phyloP scores from a whole-genome alignment of 2,329 filamentous ascomycete genomes.

The Xylaria sp. region DNA sequence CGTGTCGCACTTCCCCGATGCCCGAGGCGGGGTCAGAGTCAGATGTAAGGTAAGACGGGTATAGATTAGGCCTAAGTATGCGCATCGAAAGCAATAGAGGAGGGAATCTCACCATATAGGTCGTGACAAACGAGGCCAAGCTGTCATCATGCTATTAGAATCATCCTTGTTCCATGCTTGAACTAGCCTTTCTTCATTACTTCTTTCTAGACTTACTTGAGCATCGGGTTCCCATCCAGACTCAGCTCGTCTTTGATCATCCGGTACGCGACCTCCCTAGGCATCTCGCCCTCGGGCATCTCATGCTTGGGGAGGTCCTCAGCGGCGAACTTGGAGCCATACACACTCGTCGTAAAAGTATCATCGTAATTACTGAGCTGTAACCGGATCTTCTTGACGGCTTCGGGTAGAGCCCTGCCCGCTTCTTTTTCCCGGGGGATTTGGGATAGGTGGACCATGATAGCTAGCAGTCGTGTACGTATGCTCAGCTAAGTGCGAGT shows the following conservation, averaged over 20 bases:
- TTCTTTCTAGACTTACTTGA: constrained; percentile 65
- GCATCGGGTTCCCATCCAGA: constrained; percentile 87
- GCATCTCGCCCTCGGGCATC: constrained; percentile 93
- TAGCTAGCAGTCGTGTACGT: constrained; percentile 29
- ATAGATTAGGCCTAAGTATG: no score
- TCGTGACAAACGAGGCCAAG: constrained; percentile 91
- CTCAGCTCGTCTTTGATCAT: constrained; percentile 97
- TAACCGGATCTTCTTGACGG: constrained; percentile 51
- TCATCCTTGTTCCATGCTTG: background rate
- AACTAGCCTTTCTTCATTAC: background rate
- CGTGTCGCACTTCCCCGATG: background rate
- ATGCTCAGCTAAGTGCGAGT: no score
- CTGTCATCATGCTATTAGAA: constrained; percentile 50
- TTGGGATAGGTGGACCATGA: constrained; percentile 59
- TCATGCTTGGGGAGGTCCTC: constrained; percentile 80
- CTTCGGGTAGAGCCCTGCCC: constrained; percentile 40
- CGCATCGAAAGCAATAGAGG: constrained; percentile 2
- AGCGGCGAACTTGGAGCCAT: constrained; percentile 83
- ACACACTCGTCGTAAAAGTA: constrained; percentile 78
- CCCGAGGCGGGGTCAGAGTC: no score
- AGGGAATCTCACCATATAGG: constrained; percentile 76
- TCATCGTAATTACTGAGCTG: constrained; percentile 59
- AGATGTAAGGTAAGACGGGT: no score
- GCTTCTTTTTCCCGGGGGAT: constrained; percentile 44
- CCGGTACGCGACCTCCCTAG: constrained; percentile 87